Evolutionary conservation across 2,329 filamentous ascomycete genomes (phyloP).

Genomic region (Colletotrichum sp.): DNA sequence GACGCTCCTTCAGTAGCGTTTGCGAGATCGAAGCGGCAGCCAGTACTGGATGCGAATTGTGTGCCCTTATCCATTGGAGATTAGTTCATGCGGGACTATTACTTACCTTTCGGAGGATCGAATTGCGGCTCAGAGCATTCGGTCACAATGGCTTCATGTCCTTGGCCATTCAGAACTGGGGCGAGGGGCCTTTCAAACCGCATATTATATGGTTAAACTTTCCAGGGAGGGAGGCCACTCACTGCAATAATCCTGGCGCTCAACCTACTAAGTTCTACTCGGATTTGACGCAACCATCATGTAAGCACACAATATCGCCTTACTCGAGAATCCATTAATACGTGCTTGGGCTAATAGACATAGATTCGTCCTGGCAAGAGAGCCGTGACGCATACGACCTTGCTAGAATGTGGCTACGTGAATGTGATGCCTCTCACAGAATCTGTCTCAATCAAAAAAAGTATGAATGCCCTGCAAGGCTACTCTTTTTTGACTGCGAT

Average conservation of each 20-base stretch:
- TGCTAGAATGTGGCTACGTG: background rate
- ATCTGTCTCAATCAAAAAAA: background rate
- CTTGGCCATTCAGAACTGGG: background rate
- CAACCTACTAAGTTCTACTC: too few relatives aligned
- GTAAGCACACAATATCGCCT: too few relatives aligned
- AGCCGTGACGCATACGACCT: background rate
- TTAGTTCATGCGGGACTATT: fast-evolving
- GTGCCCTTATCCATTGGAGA: fast-evolving
- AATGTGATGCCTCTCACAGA: background rate
- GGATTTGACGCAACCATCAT: too few relatives aligned
- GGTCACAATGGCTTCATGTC: background rate
- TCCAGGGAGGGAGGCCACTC: background rate
- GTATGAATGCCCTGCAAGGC: background rate
- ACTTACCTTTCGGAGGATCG: background rate
- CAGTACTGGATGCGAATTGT: background rate
- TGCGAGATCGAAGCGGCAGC: background rate
- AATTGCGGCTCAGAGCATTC: fast-evolving
- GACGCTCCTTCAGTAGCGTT: background rate
- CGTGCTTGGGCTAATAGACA: background rate
- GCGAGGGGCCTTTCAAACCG: too few relatives aligned
- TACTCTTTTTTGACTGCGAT: background rate
- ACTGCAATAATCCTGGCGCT: background rate
- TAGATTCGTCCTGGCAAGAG: background rate
- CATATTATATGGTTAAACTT: background rate
- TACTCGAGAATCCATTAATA: too few relatives aligned